These are phyloP conservation scores for Thelonectria rubi DNA, from an alignment of 2,329 filamentous ascomycete genomes.

Conservation along the genomic window DNA sequence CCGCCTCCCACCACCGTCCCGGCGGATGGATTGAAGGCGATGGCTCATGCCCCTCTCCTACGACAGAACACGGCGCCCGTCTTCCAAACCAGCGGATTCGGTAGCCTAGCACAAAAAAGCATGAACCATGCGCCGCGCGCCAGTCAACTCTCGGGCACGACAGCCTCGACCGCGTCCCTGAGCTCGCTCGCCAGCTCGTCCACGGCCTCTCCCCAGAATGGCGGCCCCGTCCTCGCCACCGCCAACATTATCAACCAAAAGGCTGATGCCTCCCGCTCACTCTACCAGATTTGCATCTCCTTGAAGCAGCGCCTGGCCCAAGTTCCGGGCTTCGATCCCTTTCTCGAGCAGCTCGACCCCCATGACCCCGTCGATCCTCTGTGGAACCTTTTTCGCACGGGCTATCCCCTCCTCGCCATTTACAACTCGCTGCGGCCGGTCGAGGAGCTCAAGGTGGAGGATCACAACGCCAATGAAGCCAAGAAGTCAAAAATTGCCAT, in stretches of 20 bases:
- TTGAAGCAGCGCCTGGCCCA: conserved; percentile 82
- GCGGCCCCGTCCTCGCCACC: conserved; percentile 76
- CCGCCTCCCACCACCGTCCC: conserved; percentile 21
- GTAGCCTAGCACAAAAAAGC: conserved; percentile 54
- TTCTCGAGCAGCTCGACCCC: conserved; percentile 76
- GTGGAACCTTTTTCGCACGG: conserved; percentile 86
- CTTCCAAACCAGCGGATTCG: conserved; percentile 60
- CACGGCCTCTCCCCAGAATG: conserved; percentile 56
- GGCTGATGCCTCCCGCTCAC: conserved; percentile 87
- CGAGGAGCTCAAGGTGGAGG: conserved; percentile 73
- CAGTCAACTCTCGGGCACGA: conserved; percentile 71
- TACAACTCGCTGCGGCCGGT: conserved; percentile 86
- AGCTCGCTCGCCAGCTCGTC: conserved; percentile 57
- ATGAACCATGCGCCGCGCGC: conserved; percentile 65
- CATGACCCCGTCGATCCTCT: conserved; percentile 85
- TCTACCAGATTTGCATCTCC: conserved; percentile 94
- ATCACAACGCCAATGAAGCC: conserved; percentile 67
- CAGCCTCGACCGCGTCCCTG: conserved; percentile 63
- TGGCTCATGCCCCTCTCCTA: conserved; percentile 68
- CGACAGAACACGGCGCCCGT: conserved; percentile 67
- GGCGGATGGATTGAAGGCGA: conserved; percentile 58
- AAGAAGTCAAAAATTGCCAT: conserved; percentile 88
- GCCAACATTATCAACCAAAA: conserved; percentile 98
- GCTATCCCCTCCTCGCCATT: conserved; percentile 84
- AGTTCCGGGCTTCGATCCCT: conserved; percentile 83